phyloP scores from a whole-genome alignment of 768 basidiomycete genomes.

The Phanerodontia chrysosporium region DNA sequence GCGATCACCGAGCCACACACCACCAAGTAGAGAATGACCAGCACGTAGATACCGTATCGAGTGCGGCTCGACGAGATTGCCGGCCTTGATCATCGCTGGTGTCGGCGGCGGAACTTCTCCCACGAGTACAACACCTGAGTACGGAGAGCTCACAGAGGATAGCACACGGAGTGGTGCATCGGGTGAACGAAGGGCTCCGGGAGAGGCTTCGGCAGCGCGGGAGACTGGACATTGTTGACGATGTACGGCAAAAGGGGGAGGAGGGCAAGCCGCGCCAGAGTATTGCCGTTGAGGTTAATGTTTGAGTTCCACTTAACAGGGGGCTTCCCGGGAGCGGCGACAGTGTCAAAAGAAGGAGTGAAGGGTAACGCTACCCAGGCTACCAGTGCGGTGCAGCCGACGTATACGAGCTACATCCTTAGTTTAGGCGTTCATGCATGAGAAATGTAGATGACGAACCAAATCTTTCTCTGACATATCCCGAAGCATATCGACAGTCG shows the following conservation, averaged over 20 bases:
- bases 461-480: slow-evolving; percentile 14
- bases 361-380: slow-evolving; percentile 10
- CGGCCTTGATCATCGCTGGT: slow-evolving; percentile 9
- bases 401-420: slow-evolving; percentile 2
- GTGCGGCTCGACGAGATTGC: slow-evolving; percentile 22
- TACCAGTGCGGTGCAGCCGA: slow-evolving; percentile 8
- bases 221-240: slow-evolving; percentile 42
- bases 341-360: neutral
- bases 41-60: slow-evolving; percentile 43
- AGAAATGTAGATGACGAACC: neutral
- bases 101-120: slow-evolving; percentile 57
- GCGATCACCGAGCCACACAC: slow-evolving; percentile 72
- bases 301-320: neutral
- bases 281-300: neutral
- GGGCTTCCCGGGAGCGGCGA: neutral
- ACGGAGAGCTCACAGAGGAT: slow-evolving; percentile 56
- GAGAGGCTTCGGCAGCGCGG: slow-evolving; percentile 54
- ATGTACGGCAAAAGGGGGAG: slow-evolving; percentile 30
- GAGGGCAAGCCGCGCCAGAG: slow-evolving; percentile 9
- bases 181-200: slow-evolving; percentile 47
- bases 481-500: slow-evolving; percentile 13
- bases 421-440: neutral
- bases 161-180: slow-evolving; percentile 58
- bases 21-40: slow-evolving; percentile 53
- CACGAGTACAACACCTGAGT: slow-evolving; percentile 80